Evolutionary conservation across 2,329 filamentous ascomycete genomes (phyloP).

Genomic region (Aspergillus sp.): DNA sequence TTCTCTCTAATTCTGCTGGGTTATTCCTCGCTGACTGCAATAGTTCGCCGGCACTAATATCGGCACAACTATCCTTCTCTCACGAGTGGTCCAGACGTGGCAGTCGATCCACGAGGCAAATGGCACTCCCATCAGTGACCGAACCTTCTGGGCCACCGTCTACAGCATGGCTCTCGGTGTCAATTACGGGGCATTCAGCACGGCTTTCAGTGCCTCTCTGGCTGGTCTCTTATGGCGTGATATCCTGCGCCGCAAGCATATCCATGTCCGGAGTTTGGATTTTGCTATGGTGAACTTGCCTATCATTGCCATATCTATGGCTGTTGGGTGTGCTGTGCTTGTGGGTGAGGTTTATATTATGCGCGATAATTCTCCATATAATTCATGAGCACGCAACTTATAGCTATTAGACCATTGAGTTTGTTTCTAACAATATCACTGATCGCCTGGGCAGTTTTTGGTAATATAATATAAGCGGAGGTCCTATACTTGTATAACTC

Average conservation of each 20-base stretch:
- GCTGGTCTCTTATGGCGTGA: conserved; percentile 72
- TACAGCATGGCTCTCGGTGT: conserved; percentile 74
- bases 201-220: conserved; percentile 69
- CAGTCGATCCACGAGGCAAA: conserved; percentile 55
- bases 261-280: conserved; percentile 61
- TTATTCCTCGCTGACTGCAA: neutral
- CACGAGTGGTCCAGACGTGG: conserved; percentile 70
- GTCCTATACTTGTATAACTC: too few relatives aligned
- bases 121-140: conserved; percentile 55
- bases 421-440: too few relatives aligned
- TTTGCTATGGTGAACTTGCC: conserved; percentile 69
- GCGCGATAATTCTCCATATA: conserved; percentile 1
- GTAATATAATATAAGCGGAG: too few relatives aligned
- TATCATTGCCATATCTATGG: conserved; percentile 69
- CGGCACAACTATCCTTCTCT: conserved; percentile 71
- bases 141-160: conserved; percentile 71
- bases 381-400: neutral
- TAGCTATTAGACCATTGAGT: too few relatives aligned
- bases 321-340: conserved; percentile 61
- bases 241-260: conserved; percentile 68
- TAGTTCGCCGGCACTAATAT: conserved; percentile 80
- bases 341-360: conserved; percentile 63
- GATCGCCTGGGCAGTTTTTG: too few relatives aligned
- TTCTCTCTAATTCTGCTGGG: neutral
- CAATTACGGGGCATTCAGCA: conserved; percentile 73